Conservation (phyloP, 2,329 filamentous ascomycete species). For the Xylaria polymorpha region DNA sequence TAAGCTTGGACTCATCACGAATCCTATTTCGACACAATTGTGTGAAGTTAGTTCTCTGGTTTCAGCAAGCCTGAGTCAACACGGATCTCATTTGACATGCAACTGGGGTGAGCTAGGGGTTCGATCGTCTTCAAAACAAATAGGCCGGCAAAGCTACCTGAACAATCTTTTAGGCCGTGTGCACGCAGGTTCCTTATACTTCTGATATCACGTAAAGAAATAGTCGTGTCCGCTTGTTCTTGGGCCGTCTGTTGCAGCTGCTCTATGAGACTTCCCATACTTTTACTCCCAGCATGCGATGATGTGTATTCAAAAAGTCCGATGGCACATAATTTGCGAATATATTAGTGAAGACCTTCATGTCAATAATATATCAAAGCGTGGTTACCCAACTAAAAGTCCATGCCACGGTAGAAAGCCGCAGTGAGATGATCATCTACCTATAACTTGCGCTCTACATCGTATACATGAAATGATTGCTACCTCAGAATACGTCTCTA, state of each 20-base stretch:
- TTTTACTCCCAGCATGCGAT: not conserved
- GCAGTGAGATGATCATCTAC: not conserved
- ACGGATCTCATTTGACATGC: too few relatives aligned
- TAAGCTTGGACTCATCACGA: not conserved
- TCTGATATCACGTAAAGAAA: not conserved
- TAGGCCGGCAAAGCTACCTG: not conserved
- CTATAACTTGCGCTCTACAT: not conserved
- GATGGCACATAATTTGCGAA: not conserved
- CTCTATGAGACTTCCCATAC: not conserved
- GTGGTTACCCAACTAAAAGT: not conserved
- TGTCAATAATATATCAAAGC: not conserved
- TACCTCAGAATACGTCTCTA: not conserved
- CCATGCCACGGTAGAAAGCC: not conserved
- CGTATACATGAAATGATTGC: not conserved
- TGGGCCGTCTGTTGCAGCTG: not conserved
- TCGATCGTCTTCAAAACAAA: not conserved
- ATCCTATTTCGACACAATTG: not conserved
- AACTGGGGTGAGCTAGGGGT: not conserved
- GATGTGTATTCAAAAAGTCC: not conserved
- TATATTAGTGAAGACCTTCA: not conserved
- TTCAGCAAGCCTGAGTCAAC: not conserved
- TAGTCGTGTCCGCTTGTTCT: not conserved
- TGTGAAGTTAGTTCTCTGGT: not conserved
- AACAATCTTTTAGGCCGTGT: not conserved
- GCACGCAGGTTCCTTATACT: not conserved